Percentiles rank a stretch among this genome's conserved stretches.
phyloP scores from a whole-genome alignment of 2,329 filamentous ascomycete genomes.

The Mycogone perniciosa region DNA sequence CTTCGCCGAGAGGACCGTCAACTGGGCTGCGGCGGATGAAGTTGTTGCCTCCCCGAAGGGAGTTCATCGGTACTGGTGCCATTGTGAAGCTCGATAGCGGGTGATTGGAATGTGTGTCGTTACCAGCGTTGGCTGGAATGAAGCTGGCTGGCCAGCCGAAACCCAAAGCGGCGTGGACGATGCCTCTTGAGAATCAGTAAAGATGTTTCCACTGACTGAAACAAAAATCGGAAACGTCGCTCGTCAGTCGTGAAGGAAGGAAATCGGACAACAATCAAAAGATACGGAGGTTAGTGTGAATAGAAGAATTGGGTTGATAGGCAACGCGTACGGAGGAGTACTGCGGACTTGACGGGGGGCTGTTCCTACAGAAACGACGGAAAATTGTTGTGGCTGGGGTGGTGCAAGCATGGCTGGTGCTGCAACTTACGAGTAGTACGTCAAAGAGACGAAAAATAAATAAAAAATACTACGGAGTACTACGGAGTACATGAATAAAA shows the following conservation, averaged over 20 bases:
- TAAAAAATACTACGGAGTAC: too few relatives aligned
- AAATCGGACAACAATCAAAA: not conserved
- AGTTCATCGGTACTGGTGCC: constrained; percentile 35
- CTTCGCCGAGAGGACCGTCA: constrained; percentile 36
- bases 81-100: constrained; percentile 19
- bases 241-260: not conserved
- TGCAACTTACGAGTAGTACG: not conserved
- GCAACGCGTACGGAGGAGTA: not conserved
- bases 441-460: too few relatives aligned
- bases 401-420: constrained; percentile 8
- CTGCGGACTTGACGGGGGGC: not conserved
- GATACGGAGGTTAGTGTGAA: not conserved
- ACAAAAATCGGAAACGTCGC: not conserved
- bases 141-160: constrained; percentile 21
- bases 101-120: constrained; percentile 18
- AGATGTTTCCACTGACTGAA: not conserved
- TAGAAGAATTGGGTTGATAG: constrained; percentile 16
- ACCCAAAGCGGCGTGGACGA: constrained; percentile 10
- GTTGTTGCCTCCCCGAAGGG: constrained; percentile 22
- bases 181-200: not conserved
- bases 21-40: constrained; percentile 22
- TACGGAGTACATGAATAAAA: too few relatives aligned
- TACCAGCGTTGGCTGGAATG: constrained; percentile 1
- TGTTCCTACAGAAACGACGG: constrained; percentile 22
- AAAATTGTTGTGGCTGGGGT: constrained; percentile 19